Conservation (phyloP, 768 basidiomycete species). For the Nidularia sp. region DNA sequence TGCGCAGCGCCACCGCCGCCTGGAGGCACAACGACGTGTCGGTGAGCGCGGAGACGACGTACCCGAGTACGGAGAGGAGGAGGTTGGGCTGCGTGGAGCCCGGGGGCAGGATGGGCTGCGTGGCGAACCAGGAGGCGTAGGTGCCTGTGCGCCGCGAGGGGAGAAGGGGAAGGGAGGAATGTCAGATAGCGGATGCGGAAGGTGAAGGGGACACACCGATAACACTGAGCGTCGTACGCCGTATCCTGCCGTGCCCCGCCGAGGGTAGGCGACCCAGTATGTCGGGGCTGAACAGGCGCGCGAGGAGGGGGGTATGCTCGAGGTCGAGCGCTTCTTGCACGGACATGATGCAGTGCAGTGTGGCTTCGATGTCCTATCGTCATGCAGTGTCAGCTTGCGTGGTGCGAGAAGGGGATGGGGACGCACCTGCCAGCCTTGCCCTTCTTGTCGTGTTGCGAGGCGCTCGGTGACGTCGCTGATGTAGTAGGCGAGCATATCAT, state of each 20-base stretch:
- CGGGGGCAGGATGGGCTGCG: slow-evolving; percentile 23
- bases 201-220: slow-evolving; percentile 50
- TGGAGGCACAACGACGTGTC: slow-evolving; percentile 62
- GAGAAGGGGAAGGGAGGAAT: not conserved
- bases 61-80: slow-evolving; percentile 62
- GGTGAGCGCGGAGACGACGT: slow-evolving; percentile 66
- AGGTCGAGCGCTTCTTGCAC: slow-evolving; percentile 81
- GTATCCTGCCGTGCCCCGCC: slow-evolving; percentile 57
- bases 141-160: slow-evolving; percentile 37
- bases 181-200: no score
- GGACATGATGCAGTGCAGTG: slow-evolving; percentile 80
- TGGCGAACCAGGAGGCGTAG: slow-evolving; percentile 80
- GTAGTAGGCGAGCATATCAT: slow-evolving; percentile 75
- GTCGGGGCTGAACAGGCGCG: slow-evolving; percentile 66
- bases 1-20: slow-evolving; percentile 80
- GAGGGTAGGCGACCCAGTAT: slow-evolving; percentile 69
- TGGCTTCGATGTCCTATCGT: slow-evolving; percentile 77
- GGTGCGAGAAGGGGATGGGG: not conserved
- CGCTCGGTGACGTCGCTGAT: slow-evolving; percentile 58
- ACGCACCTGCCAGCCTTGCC: slow-evolving; percentile 71
- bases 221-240: slow-evolving; percentile 69
- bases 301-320: slow-evolving; percentile 47
- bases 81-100: slow-evolving; percentile 31
- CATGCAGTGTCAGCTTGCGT: not conserved
- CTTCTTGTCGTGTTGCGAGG: slow-evolving; percentile 37